Conservation (phyloP, 176 grass and related monocot genomes). For the Sorghum bicolor region Sorghum_bicolor_NCBIv3 NC_012873.2:64779501-64780000, state of each 20-base stretch:
- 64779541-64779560: constrained; percentile 40
- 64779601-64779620: constrained; percentile 19
- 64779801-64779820: neutral
- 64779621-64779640: constrained; percentile 35
- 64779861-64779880: neutral
- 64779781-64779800: neutral
- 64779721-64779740: neutral
- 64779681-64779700: constrained; percentile 21
- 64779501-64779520: neutral
- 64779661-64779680: neutral
- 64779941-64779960: neutral
- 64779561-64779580: neutral
- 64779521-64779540: constrained; percentile 34
- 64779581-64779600: constrained; percentile 18
- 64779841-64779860: neutral
- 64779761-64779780: constrained; percentile 20
- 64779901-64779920: neutral
- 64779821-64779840: neutral
- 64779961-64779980: neutral
- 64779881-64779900: neutral
- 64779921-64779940: neutral
- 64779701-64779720: neutral
- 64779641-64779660: neutral
- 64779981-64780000: no score
- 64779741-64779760: neutral